These are phyloP conservation scores for Pseudogymnoascus sp. DNA, from an alignment of 2,329 filamentous ascomycete genomes.

Conservation along the genomic window DNA sequence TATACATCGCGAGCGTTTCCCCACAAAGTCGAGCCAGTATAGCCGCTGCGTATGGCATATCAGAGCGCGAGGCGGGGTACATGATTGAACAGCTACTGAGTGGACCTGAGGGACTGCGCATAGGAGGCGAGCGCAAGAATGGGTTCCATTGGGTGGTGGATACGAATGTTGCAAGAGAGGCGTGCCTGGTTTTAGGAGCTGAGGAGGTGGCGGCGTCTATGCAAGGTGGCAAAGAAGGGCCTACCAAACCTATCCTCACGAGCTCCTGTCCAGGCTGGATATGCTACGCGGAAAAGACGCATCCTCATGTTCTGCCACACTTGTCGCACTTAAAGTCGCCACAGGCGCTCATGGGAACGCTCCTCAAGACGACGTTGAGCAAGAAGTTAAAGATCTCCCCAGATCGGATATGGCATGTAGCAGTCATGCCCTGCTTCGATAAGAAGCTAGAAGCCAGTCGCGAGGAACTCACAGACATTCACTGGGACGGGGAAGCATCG, in stretches of 20 bases:
- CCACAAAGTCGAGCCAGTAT: constrained; percentile 86
- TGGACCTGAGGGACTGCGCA: constrained; percentile 59
- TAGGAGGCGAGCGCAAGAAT: constrained; percentile 64
- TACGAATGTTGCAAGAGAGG: constrained; percentile 75
- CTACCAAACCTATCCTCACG: constrained; percentile 60
- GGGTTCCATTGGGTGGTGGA: constrained; percentile 86
- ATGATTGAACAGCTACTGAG: constrained; percentile 78
- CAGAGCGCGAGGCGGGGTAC: constrained; percentile 63
- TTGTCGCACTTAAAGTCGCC: constrained; percentile 88
- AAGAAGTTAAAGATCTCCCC: constrained; percentile 63
- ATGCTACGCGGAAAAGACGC: constrained; percentile 97
- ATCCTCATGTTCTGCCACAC: constrained; percentile 86
- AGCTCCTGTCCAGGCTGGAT: constrained; percentile 97
- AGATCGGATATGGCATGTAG: constrained; percentile 83
- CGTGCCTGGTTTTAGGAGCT: constrained; percentile 70
- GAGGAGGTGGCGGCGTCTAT: constrained; percentile 54
- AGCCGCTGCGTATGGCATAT: constrained; percentile 72
- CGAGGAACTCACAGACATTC: constrained; percentile 76
- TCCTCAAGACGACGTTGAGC: constrained; percentile 80
- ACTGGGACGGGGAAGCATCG: constrained; percentile 52
- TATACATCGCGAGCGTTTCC: constrained; percentile 89
- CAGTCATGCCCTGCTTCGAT: constrained; percentile 97
- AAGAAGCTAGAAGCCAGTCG: constrained; percentile 97
- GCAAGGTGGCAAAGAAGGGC: constrained; percentile 15
- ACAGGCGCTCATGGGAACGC: constrained; percentile 81